Evolutionary conservation across 352 stramenopile species (phyloP), one percentile per base, ranked within the genome.

Genomic region (Phytophthora agathidicida): DNA sequence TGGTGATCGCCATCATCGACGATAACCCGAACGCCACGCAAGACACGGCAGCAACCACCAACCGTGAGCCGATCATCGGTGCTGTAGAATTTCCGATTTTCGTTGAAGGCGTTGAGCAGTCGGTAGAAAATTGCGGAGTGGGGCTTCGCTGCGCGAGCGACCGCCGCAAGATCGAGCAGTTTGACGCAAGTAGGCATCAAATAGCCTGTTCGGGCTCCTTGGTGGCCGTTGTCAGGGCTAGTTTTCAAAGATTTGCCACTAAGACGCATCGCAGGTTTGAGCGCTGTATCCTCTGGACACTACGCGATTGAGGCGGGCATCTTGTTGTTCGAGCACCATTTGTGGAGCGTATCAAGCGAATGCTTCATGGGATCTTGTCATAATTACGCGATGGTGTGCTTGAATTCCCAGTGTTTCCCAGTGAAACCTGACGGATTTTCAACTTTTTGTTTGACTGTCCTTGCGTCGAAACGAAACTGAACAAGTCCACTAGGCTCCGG

Each of bases 121-220:
- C 7, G 11, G 14, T 61, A 49, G 62, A 42, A 59, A 67, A 67
- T 52, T 16, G 3, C 27, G 20, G 33, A 71, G 46, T 71, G 62
- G 46, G 35, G 10, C 7, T 26, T 55, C 43, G 47, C 31, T 59
- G 23, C 0, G 36, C 28, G 14, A n/a, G 13, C 19, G 48, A 37
- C 22, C 3, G 17, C 22, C 26, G 26, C 28, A 27, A 35, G 14
- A 19, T 9, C 30, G 7, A 23, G 10, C 19, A 22, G 26, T 37
- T 45, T 28, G 39, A 23, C 27, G 26, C n/a, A 32, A 19, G 23
- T 3, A 42, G 24, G 37, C 26, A 61, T n/a, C 33, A 56, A 44
- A 42, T 46, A 56, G 54, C 42, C 28, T 51, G 38, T 41, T 45
- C 8, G 36, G 17, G 32, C 33, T 45, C 11, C 57, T 54, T 44